Conservation (phyloP, 306 rosid species). For the Ziziphus jujuba region DNA sequence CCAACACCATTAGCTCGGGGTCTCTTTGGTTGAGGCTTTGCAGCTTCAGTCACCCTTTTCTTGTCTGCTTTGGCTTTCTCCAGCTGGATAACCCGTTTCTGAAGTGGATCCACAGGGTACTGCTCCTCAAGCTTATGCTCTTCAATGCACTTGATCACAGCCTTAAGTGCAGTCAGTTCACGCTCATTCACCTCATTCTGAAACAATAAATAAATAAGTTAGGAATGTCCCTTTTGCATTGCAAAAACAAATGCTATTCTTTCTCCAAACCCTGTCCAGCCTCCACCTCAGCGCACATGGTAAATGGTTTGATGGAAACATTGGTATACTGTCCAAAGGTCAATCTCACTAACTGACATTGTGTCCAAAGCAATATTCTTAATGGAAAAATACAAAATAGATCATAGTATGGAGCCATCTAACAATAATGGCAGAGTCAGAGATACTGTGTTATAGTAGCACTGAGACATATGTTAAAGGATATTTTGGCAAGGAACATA, state of each 20-base stretch:
- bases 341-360: no score
- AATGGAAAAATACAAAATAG: no score
- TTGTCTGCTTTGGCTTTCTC: slow-evolving; percentile 97
- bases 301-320: not conserved
- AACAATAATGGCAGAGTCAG: no score
- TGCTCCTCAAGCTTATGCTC: slow-evolving; percentile 92
- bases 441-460: no score
- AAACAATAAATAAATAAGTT: slow-evolving; percentile 7
- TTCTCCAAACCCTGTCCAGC: slow-evolving; percentile 11
- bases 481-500: no score
- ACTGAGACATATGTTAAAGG: no score
- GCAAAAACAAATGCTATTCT: not conserved
- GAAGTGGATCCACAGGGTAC: slow-evolving; percentile 81
- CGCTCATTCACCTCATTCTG: slow-evolving; percentile 89
- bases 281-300: slow-evolving; percentile 1
- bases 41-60: slow-evolving; percentile 81
- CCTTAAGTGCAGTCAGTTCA: slow-evolving; percentile 85
- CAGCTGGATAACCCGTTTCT: slow-evolving; percentile 64
- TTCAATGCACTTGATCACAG: slow-evolving; percentile 79
- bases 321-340: no score
- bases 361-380: no score
- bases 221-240: slow-evolving; percentile 12
- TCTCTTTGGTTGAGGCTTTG: slow-evolving; percentile 96
- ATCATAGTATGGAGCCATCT: no score
- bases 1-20: slow-evolving; percentile 83